phyloP scores from a whole-genome alignment of 225 moss, liverwort and hornwort species.

The Straminergon stramineum region DNA sequence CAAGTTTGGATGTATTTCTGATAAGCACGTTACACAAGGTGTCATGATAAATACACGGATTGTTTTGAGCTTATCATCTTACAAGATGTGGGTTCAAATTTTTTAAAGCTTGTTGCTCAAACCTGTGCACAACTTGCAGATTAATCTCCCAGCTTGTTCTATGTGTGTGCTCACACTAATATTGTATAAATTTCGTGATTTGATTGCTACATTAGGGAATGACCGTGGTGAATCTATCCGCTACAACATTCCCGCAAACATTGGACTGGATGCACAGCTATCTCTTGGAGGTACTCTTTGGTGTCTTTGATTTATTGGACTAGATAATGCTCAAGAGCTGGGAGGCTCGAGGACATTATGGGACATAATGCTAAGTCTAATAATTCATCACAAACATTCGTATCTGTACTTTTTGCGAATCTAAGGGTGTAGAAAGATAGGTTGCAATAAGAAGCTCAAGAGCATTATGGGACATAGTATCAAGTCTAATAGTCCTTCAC shows the following conservation, averaged over 20 bases:
- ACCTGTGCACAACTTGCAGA: background rate
- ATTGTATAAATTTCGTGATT: background rate
- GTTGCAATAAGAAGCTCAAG: no score
- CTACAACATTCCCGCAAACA: constrained; percentile 84
- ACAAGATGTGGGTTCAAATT: background rate
- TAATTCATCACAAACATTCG: rapidly evolving
- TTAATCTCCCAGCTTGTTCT: background rate
- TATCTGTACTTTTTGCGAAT: background rate
- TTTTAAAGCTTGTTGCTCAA: background rate
- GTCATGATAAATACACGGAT: background rate
- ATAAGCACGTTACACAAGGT: background rate
- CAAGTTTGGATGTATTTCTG: background rate
- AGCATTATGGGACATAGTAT: background rate
- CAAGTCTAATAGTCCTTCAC: background rate
- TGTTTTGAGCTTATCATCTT: background rate
- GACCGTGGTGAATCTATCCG: constrained; percentile 84
- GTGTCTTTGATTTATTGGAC: background rate
- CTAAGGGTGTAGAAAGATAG: background rate
- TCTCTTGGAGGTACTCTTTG: constrained; percentile 60
- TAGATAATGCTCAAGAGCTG: background rate
- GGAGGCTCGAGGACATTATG: no score
- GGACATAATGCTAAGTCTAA: background rate
- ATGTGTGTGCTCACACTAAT: background rate
- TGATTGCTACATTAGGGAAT: constrained; percentile 36
- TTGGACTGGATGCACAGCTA: constrained; percentile 87